Conservation (phyloP, 1,284 basidiomycete species). For the Sutorius eximius region DNA sequence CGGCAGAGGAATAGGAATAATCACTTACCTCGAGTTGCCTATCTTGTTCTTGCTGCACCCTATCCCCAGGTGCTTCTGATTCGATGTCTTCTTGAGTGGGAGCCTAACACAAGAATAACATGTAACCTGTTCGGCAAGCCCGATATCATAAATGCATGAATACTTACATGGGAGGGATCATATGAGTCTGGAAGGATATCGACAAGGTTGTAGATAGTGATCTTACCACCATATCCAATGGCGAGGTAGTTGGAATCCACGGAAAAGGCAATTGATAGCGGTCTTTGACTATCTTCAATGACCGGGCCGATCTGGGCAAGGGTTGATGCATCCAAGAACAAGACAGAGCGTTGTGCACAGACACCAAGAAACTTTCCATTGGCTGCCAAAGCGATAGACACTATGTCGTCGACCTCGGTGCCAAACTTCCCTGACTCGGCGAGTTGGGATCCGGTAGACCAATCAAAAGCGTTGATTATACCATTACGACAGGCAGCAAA, state of each 20-base stretch:
- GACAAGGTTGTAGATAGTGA: neutral
- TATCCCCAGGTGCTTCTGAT: neutral
- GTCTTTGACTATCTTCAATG: neutral
- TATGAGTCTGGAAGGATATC: neutral
- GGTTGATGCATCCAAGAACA: neutral
- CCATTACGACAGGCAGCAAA: neutral
- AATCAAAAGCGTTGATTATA: neutral
- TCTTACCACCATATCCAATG: neutral
- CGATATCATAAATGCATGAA: no score
- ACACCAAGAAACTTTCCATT: slow-evolving; percentile 1
- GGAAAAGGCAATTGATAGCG: neutral
- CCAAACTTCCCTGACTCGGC: neutral
- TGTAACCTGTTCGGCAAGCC: no score
- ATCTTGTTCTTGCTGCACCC: neutral
- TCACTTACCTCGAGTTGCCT: neutral
- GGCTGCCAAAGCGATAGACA: neutral
- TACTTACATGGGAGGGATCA: neutral
- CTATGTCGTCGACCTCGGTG: rapidly evolving
- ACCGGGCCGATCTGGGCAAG: neutral
- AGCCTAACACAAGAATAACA: neutral
- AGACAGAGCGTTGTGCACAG: neutral
- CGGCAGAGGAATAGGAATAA: neutral
- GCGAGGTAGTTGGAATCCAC: neutral
- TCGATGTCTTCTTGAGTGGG: neutral
- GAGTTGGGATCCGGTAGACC: neutral